phyloP scores from a whole-genome alignment of 2,329 filamentous ascomycete genomes.

The Nakataea oryzae region DNA sequence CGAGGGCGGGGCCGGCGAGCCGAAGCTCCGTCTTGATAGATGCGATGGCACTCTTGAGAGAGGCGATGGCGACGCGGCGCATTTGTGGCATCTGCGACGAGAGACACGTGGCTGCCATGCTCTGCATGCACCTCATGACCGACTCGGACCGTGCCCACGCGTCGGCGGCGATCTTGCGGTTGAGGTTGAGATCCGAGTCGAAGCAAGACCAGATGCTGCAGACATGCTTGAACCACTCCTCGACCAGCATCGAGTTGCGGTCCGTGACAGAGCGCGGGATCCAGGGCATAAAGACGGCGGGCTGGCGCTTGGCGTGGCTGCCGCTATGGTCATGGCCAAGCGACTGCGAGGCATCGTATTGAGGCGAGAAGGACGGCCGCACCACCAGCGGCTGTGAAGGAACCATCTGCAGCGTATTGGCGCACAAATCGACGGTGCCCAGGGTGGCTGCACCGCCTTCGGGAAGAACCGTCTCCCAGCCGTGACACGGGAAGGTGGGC shows the following conservation, averaged over 20 bases:
- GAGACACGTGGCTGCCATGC: constrained; percentile 28
- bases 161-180: constrained; percentile 24
- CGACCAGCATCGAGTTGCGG: constrained; percentile 21
- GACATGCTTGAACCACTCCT: constrained; percentile 28
- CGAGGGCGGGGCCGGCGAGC: constrained; percentile 9
- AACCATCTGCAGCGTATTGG: neutral
- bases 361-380: neutral
- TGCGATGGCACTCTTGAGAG: constrained; percentile 22
- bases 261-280: constrained; percentile 13
- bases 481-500: neutral
- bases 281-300: constrained; percentile 7
- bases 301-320: constrained; percentile 4
- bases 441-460: neutral
- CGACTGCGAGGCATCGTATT: neutral
- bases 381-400: neutral
- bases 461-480: neutral
- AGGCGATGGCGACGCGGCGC: constrained; percentile 19
- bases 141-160: constrained; percentile 24
- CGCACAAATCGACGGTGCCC: neutral
- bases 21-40: constrained; percentile 23
- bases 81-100: constrained; percentile 23
- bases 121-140: constrained; percentile 26
- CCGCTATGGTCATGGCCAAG: neutral
- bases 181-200: constrained; percentile 26
- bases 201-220: constrained; percentile 29